phyloP scores from a whole-genome alignment of 225 moss, liverwort and hornwort species.

The Climacium dendroides region DNA sequence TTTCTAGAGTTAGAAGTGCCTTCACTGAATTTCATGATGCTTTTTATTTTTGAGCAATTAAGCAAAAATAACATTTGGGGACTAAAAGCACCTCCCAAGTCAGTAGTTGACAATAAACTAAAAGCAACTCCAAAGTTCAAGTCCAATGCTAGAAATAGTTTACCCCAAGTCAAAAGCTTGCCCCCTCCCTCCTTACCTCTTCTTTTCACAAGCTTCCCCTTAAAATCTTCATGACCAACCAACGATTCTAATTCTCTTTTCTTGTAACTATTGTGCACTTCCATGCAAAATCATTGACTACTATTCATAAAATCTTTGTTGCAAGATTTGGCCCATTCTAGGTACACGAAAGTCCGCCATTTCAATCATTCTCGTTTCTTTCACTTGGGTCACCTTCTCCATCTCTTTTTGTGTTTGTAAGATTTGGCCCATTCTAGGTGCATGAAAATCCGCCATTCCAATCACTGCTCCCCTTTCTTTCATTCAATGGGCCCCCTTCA shows the following conservation, averaged over 20 bases:
- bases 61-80: fast-evolving
- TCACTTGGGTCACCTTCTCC: neutral
- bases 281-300: fast-evolving
- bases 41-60: neutral
- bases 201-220: neutral
- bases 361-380: neutral
- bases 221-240: neutral
- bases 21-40: fast-evolving
- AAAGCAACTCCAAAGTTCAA: neutral
- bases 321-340: neutral
- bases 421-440: neutral
- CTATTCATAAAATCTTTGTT: fast-evolving
- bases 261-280: neutral
- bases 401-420: neutral
- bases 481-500: neutral
- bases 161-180: neutral
- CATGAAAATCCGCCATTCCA: too few relatives aligned
- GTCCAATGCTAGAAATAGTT: neutral
- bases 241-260: neutral
- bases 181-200: too few relatives aligned
- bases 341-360: fast-evolving
- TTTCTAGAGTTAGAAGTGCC: fast-evolving
- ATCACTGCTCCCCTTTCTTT: too few relatives aligned
- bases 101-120: neutral
- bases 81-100: neutral